Conservation (phyloP, 768 basidiomycete species). For the Arthromyces matolae region DNA sequence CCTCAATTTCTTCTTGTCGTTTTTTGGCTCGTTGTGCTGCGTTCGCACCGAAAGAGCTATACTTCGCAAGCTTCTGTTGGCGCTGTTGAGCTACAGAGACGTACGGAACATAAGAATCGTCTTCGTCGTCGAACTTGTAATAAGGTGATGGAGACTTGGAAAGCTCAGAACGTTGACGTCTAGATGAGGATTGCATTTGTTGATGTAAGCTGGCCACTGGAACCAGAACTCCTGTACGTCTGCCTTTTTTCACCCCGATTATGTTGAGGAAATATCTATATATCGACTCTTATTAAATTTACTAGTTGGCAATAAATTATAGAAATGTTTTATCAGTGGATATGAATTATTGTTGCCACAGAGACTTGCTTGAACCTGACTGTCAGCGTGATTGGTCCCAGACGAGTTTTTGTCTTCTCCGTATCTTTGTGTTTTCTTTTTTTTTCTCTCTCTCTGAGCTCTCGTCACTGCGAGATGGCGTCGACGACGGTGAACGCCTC, state of each 20-base stretch:
- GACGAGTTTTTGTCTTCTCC: constrained; percentile 16
- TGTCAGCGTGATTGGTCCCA: constrained; percentile 14
- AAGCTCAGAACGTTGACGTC: constrained; percentile 50
- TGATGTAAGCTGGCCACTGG: constrained; percentile 6
- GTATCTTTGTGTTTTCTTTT: constrained; percentile 14
- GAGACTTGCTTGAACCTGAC: constrained; percentile 14
- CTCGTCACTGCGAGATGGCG: constrained; percentile 50
- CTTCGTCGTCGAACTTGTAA: constrained; percentile 62
- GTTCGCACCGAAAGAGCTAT: constrained; percentile 58
- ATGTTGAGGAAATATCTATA: constrained; percentile 2
- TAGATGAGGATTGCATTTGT: constrained; percentile 37
- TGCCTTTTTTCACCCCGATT: not conserved
- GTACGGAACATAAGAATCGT: constrained; percentile 77
- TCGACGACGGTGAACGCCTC: constrained; percentile 57
- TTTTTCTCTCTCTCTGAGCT: constrained; percentile 16
- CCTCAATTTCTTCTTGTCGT: constrained; percentile 61
- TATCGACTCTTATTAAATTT: too few relatives aligned
- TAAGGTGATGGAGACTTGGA: constrained; percentile 58
- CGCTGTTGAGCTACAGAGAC: constrained; percentile 83
- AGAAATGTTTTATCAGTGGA: constrained; percentile 1
- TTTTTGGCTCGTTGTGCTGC: constrained; percentile 46
- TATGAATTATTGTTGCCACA: constrained; percentile 7
- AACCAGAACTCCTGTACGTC: not conserved
- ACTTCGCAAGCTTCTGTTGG: constrained; percentile 73
- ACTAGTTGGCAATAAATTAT: not conserved